Conservation (phyloP, 2,329 filamentous ascomycete species). For the Calonectria pseudoreteaudii region DNA sequence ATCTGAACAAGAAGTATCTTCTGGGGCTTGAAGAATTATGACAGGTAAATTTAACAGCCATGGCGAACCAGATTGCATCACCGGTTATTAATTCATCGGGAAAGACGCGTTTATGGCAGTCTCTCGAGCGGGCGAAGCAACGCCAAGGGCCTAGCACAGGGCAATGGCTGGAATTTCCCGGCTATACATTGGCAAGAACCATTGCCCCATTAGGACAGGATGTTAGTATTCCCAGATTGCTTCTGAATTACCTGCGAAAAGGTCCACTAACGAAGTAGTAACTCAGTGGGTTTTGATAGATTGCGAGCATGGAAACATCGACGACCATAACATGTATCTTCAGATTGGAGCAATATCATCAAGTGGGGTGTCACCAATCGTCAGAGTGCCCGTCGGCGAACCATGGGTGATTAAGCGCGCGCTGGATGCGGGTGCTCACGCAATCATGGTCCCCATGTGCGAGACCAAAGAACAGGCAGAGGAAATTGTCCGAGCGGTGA, state of each 20-base stretch:
- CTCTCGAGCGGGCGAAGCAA: constrained; percentile 44
- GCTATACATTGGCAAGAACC: constrained; percentile 46
- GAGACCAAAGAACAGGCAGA: constrained; percentile 43
- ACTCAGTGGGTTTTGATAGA: constrained; percentile 64
- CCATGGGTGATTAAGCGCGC: constrained; percentile 48
- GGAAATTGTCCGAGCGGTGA: constrained; percentile 39
- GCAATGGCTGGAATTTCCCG: constrained; percentile 35
- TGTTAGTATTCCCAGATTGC: constrained; percentile 23
- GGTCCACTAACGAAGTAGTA: neutral
- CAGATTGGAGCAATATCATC: constrained; percentile 57
- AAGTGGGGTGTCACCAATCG: constrained; percentile 46
- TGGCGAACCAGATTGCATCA: constrained; percentile 21
- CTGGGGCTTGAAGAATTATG: neutral
- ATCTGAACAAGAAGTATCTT: neutral
- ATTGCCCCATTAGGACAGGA: constrained; percentile 45
- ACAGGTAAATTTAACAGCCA: neutral
- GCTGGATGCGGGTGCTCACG: constrained; percentile 46
- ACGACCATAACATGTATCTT: constrained; percentile 57
- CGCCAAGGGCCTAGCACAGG: constrained; percentile 41
- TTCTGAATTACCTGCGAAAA: neutral
- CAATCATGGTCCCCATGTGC: constrained; percentile 33
- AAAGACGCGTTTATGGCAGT: constrained; percentile 44
- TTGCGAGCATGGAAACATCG: constrained; percentile 57
- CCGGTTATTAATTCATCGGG: constrained; percentile 31
- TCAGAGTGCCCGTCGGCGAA: constrained; percentile 29